These are phyloP conservation scores for Pythium phragmiticola DNA, from an alignment of 352 stramenopile genomes.

Conservation along the genomic window DNA sequence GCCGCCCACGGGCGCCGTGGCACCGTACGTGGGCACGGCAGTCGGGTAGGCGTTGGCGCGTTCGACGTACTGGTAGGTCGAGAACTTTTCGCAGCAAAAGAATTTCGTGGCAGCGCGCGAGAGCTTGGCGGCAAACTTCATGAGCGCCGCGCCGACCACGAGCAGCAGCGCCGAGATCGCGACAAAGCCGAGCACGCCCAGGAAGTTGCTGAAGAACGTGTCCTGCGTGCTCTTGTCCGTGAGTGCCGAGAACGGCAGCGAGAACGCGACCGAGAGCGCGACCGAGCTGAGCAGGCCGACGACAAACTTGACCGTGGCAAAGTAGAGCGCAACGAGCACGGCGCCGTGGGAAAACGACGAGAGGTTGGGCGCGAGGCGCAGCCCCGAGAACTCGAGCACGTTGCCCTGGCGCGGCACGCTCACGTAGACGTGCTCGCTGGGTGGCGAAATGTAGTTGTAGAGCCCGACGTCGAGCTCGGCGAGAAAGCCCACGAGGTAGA, in stretches of 20 bases:
- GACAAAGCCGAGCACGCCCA: constrained; percentile 48
- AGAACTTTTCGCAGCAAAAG: constrained; percentile 69
- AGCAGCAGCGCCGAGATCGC: constrained; percentile 42
- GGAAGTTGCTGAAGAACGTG: constrained; percentile 36
- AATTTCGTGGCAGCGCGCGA: constrained; percentile 55
- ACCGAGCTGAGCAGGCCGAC: constrained; percentile 37
- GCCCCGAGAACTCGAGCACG: constrained; percentile 37
- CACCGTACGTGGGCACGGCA: constrained; percentile 35
- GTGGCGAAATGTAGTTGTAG: constrained; percentile 55
- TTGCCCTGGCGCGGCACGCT: constrained; percentile 32
- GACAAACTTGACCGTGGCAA: constrained; percentile 66
- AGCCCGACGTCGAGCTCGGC: constrained; percentile 57
- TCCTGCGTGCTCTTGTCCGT: constrained; percentile 35
- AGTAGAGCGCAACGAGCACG: constrained; percentile 43
- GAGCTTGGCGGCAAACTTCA: constrained; percentile 44
- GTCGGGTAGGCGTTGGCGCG: constrained; percentile 23
- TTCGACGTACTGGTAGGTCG: constrained; percentile 51
- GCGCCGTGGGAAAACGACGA: constrained; percentile 56
- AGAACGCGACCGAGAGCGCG: constrained; percentile 35
- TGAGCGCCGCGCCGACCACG: constrained; percentile 47
- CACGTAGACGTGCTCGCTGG: constrained; percentile 47
- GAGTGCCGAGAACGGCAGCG: constrained; percentile 31
- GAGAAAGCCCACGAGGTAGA: constrained; percentile 42
- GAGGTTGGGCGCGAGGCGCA: constrained; percentile 48
- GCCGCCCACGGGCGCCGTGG: constrained; percentile 7